A percentile compares a stretch with the other conserved stretches of the same genome.
Evolutionary conservation across 2,329 filamentous ascomycete species (phyloP).

Genomic region (Intubia oerlemansii): DNA sequence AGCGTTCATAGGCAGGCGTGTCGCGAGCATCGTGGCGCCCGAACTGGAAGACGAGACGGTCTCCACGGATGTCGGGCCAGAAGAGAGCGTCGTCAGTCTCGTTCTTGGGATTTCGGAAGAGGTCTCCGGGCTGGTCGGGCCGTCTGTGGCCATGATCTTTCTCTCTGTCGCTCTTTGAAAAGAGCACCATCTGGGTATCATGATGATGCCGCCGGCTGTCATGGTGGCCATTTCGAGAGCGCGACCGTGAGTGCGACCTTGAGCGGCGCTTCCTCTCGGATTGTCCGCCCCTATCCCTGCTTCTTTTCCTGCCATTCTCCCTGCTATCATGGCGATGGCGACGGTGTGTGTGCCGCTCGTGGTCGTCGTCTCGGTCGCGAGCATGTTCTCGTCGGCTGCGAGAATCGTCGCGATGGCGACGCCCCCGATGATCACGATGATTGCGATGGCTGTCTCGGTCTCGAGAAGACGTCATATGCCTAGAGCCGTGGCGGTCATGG

Average conservation of each 20-base stretch:
- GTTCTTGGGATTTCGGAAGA: background rate
- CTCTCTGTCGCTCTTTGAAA: background rate
- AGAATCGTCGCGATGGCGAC: background rate
- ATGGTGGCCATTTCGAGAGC: too few relatives aligned
- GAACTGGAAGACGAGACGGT: constrained; percentile 53
- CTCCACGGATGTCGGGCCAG: constrained; percentile 52
- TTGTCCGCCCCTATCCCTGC: background rate
- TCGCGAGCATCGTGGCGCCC: constrained; percentile 51
- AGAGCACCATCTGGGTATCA: constrained; percentile 1
- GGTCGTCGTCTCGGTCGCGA: too few relatives aligned
- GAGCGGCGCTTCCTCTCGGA: too few relatives aligned
- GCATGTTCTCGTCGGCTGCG: too few relatives aligned
- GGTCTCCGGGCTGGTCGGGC: background rate
- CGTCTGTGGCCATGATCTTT: background rate
- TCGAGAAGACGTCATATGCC: too few relatives aligned
- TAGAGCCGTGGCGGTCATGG: too few relatives aligned
- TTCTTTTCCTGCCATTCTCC: background rate
- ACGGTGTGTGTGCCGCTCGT: too few relatives aligned
- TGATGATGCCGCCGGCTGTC: constrained; percentile 1
- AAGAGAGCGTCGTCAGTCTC: constrained; percentile 19
- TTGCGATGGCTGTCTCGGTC: too few relatives aligned
- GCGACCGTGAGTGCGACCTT: too few relatives aligned
- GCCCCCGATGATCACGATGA: background rate
- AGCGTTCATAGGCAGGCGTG: constrained; percentile 49
- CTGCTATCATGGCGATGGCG: background rate